Percentiles rank a stretch among this genome's conserved stretches.
These are phyloP conservation scores for Fraxinus excelsior DNA, from an alignment of 257 asterid species.

Conservation along the genomic window DNA sequence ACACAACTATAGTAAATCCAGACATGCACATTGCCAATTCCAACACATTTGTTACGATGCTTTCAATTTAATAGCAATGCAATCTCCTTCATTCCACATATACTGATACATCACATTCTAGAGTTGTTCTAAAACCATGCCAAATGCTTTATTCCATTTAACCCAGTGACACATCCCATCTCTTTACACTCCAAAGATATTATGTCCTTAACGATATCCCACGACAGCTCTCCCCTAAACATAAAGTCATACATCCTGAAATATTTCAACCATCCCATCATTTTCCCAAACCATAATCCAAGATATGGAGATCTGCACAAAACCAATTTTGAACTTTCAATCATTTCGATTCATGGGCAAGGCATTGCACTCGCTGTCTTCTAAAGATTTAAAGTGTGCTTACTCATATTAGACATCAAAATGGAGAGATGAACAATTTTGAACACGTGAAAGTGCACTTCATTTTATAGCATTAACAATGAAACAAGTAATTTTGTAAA, in stretches of 20 bases:
- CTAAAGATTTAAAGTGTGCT: neutral
- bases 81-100: neutral
- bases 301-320: neutral
- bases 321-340: neutral
- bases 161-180: neutral
- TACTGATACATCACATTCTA: neutral
- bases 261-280: neutral
- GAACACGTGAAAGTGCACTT: neutral
- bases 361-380: neutral
- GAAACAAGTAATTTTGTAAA: slow-evolving; percentile 4
- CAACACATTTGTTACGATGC: neutral
- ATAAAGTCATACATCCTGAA: neutral
- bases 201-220: neutral
- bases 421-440: neutral
- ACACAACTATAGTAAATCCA: neutral
- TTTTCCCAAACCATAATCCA: neutral
- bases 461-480: neutral
- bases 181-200: neutral
- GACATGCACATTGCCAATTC: neutral
- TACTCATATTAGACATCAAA: neutral
- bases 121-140: neutral
- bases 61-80: neutral
- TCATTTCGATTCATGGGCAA: neutral
- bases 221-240: neutral
- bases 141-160: neutral